Conservation (phyloP, 2,329 filamentous ascomycete genomes). For the Penicillium sclerotiorum region DNA sequence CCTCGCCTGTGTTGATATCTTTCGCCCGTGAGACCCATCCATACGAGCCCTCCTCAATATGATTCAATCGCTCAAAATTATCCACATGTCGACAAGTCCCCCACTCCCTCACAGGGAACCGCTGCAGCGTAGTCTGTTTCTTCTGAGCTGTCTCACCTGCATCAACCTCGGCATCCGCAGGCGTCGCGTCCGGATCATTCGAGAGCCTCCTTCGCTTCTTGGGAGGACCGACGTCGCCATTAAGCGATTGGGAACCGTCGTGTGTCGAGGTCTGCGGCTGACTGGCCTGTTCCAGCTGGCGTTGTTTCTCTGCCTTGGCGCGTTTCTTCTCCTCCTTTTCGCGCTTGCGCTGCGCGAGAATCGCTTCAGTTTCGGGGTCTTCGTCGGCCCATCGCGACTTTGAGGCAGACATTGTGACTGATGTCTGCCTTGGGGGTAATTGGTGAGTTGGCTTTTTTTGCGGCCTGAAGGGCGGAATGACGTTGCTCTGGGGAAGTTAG, state of each 20-base stretch:
- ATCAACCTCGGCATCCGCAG: slow-evolving; percentile 26
- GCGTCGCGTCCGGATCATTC: slow-evolving; percentile 44
- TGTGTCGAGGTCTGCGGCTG: slow-evolving; percentile 42
- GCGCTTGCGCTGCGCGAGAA: slow-evolving; percentile 67
- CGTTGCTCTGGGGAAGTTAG: slow-evolving; percentile 27
- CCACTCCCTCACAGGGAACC: slow-evolving; percentile 71
- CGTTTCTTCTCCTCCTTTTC: slow-evolving; percentile 91
- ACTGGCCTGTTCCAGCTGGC: slow-evolving; percentile 60
- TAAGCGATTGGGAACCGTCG: slow-evolving; percentile 20
- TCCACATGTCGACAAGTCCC: slow-evolving; percentile 75
- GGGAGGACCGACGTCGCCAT: slow-evolving; percentile 47
- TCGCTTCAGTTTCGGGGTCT: slow-evolving; percentile 75
- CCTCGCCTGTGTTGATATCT: slow-evolving; percentile 70
- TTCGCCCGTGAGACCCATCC: slow-evolving; percentile 88
- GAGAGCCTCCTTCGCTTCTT: slow-evolving; percentile 66
- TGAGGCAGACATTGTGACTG: slow-evolving; percentile 57
- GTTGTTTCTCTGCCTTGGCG: slow-evolving; percentile 78
- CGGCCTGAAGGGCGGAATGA: slow-evolving; percentile 19
- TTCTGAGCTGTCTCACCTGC: slow-evolving; percentile 27
- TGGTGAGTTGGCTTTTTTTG: slow-evolving; percentile 8
- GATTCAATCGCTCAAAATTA: slow-evolving; percentile 88
- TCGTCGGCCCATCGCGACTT: slow-evolving; percentile 88
- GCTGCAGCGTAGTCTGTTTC: slow-evolving; percentile 62
- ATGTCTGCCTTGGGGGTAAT: slow-evolving; percentile 1
- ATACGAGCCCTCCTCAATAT: slow-evolving; percentile 97